These are phyloP conservation scores for Clitoria ternatea DNA, from an alignment of 306 rosid species.

Conservation along the genomic window DNA sequence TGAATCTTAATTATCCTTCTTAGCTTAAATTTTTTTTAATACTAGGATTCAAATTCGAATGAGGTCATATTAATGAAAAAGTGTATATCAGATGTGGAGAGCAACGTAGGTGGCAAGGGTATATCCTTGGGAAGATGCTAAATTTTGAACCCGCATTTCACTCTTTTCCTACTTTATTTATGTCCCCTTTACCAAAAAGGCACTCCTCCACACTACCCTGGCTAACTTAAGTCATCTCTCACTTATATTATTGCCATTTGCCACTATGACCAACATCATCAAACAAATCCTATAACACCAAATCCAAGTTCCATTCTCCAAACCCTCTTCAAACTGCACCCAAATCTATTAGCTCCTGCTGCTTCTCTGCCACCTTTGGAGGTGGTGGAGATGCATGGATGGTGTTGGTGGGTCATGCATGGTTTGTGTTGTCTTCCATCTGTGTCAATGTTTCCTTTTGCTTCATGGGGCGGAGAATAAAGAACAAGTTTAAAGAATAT, in stretches of 20 bases:
- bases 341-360: background rate
- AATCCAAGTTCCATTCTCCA: constrained; percentile 33
- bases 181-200: constrained; percentile 29
- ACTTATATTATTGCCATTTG: constrained; percentile 38
- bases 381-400: constrained; percentile 15
- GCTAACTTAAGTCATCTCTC: constrained; percentile 46
- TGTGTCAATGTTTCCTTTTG: background rate
- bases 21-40: too few relatives aligned
- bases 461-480: constrained; percentile 5
- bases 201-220: constrained; percentile 25
- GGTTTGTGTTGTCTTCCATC: background rate
- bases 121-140: constrained; percentile 84
- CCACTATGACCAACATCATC: constrained; percentile 44
- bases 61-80: constrained; percentile 3
- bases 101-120: constrained; percentile 45
- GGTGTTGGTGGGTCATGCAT: constrained; percentile 10
- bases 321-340: constrained; percentile 52
- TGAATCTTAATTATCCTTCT: too few relatives aligned
- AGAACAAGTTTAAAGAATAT: constrained; percentile 13
- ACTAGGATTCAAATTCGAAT: background rate
- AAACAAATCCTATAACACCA: constrained; percentile 48
- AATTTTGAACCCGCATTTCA: constrained; percentile 28
- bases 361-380: constrained; percentile 34
- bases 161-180: constrained; percentile 28
- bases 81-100: constrained; percentile 44